These are phyloP conservation scores for Artemisia argyi DNA, from an alignment of 129 eudicot genomes.

Conservation along the genomic window DNA sequence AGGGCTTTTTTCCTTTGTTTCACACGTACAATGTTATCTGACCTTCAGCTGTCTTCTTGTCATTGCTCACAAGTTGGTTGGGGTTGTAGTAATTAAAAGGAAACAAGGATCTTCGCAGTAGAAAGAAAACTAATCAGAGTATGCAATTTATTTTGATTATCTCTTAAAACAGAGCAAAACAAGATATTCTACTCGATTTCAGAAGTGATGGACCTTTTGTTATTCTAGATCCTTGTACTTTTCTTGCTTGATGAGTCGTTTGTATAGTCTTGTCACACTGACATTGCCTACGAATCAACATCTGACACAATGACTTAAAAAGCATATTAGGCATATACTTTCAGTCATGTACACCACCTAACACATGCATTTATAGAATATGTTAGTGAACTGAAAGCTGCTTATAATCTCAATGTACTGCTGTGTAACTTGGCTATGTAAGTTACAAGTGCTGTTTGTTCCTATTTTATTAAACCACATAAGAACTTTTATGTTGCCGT, in stretches of 20 bases:
- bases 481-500: neutral
- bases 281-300: neutral
- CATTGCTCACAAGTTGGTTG: neutral
- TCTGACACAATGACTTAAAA: conserved; percentile 4
- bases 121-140: conserved; percentile 11
- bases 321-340: neutral
- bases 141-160: neutral
- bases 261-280: conserved; percentile 11
- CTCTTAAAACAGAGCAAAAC: neutral
- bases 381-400: conserved; percentile 14
- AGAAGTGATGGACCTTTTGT: conserved; percentile 8
- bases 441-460: conserved; percentile 12
- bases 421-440: conserved; percentile 5
- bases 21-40: too few species aligned
- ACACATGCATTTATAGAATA: neutral
- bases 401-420: conserved; percentile 5
- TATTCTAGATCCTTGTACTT: conserved; percentile 13
- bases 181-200: conserved; percentile 10
- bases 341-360: conserved; percentile 27
- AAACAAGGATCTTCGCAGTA: conserved; percentile 4
- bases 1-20: neutral
- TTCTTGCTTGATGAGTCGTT: neutral
- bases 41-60: too few species aligned
- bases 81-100: conserved; percentile 2
- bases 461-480: neutral